Conservation (phyloP, 495 filamentous ascomycete species). For the Collariella sp. region DNA sequence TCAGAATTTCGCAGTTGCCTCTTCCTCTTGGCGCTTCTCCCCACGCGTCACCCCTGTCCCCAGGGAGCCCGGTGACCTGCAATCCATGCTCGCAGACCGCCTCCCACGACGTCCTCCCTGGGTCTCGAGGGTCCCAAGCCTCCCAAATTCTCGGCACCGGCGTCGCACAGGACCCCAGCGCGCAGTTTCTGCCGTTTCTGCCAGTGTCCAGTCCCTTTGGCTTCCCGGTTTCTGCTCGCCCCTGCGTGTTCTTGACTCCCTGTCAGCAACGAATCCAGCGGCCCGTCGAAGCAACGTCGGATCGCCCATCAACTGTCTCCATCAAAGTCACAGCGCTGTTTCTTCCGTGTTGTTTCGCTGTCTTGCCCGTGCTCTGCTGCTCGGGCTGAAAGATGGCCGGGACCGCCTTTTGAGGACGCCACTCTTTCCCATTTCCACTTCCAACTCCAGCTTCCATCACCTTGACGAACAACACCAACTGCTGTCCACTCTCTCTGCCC, state of each 20-base stretch:
- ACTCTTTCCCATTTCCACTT: no score
- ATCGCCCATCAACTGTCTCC: not conserved
- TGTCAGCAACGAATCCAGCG: not conserved
- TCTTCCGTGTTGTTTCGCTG: not conserved
- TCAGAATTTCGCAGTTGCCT: not conserved
- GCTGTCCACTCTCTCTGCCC: no score
- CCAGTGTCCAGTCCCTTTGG: conserved; percentile 1
- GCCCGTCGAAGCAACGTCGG: not conserved
- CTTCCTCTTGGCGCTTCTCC: not conserved
- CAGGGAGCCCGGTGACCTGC: conserved; percentile 14
- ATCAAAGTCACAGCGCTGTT: not conserved
- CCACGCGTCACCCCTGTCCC: not conserved
- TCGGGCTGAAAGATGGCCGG: no score
- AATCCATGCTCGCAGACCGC: conserved; percentile 20
- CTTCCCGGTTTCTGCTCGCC: conserved; percentile 14
- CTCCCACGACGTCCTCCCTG: no score
- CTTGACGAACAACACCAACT: no score
- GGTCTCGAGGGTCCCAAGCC: no score
- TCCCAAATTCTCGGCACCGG: conserved; percentile 15
- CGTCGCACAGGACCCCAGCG: conserved; percentile 15
- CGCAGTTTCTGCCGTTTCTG: conserved; percentile 8
- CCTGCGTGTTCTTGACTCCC: not conserved
- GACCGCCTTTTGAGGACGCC: no score
- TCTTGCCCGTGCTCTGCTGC: no score
- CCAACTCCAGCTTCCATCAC: no score